Evolutionary conservation across 306 rosid genomes (phyloP).

Genomic region (Glycyrrhiza uralensis): DNA sequence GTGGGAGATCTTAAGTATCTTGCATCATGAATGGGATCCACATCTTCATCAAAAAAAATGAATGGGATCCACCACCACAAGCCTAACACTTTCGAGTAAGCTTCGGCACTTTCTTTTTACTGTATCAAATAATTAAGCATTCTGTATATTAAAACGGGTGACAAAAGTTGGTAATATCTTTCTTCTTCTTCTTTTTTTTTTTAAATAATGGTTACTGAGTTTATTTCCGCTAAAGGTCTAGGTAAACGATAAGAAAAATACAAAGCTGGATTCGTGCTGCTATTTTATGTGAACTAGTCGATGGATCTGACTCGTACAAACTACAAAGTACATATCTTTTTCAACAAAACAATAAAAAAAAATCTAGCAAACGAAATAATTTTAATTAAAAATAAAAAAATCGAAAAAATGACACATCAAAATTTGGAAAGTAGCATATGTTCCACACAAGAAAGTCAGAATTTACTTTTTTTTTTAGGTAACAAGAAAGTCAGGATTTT

Average conservation of each 20-base stretch:
- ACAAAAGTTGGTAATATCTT: not conserved
- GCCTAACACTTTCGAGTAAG: conserved; percentile 1
- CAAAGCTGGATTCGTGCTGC: not conserved
- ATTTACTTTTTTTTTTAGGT: too few species aligned
- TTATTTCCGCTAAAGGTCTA: not conserved
- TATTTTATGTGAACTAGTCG: conserved; percentile 9
- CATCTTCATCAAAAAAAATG: too few species aligned
- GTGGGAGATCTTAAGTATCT: conserved; percentile 22
- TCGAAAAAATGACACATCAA: too few species aligned
- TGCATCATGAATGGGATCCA: conserved; percentile 26
- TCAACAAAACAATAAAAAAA: too few species aligned
- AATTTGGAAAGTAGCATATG: too few species aligned
- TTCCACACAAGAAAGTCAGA: too few species aligned
- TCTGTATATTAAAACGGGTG: not conserved
- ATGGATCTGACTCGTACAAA: too few species aligned
- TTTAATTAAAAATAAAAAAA: too few species aligned
- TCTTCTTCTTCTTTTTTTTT: too few species aligned
- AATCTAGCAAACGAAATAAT: too few species aligned
- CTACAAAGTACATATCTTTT: too few species aligned
- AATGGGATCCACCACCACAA: conserved; percentile 29
- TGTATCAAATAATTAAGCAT: conserved; percentile 4
- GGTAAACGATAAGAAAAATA: not conserved
- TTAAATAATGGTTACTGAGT: not conserved
- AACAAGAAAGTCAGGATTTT: too few species aligned
- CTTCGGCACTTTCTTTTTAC: conserved; percentile 3